Percentiles rank a stretch among this genome's conserved stretches.
Conservation (phyloP, 805 yeast species). For the Ogataea salicorniae region DNA sequence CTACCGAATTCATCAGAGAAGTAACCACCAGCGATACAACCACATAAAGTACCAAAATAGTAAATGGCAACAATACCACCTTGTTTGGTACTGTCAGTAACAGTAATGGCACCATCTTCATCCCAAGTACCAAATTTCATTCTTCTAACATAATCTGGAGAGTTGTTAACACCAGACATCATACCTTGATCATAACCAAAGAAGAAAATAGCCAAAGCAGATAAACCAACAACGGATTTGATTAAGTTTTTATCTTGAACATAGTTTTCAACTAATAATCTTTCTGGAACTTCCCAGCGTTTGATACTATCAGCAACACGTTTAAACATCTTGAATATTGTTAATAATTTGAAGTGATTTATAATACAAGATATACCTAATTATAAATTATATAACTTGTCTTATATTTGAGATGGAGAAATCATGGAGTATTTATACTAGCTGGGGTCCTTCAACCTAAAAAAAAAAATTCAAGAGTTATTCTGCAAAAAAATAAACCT, state of each 20-base stretch:
- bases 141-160: slow-evolving; percentile 16
- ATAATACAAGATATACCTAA: not conserved
- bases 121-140: slow-evolving; percentile 18
- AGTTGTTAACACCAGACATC: slow-evolving; percentile 37
- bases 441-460: too few relatives aligned
- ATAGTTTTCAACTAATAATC: slow-evolving; percentile 2
- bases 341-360: not conserved
- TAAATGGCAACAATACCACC: slow-evolving; percentile 45
- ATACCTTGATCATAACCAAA: slow-evolving; percentile 44
- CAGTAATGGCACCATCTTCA: slow-evolving; percentile 14
- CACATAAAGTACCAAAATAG: slow-evolving; percentile 43
- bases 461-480: too few relatives aligned
- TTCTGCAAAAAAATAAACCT: too few relatives aligned
- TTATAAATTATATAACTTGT: too few relatives aligned
- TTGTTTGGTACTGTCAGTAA: slow-evolving; percentile 14
- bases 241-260: slow-evolving; percentile 3
- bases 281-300: slow-evolving; percentile 2
- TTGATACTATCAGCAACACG: not conserved
- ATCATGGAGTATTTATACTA: too few relatives aligned
- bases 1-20: slow-evolving; percentile 33
- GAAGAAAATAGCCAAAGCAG: slow-evolving; percentile 7
- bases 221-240: slow-evolving; percentile 3
- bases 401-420: too few relatives aligned
- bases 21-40: slow-evolving; percentile 24
- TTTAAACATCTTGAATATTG: not conserved